phyloP scores from a whole-genome alignment of 2,329 filamentous ascomycete genomes.

The Alternaria ventricosa region DNA sequence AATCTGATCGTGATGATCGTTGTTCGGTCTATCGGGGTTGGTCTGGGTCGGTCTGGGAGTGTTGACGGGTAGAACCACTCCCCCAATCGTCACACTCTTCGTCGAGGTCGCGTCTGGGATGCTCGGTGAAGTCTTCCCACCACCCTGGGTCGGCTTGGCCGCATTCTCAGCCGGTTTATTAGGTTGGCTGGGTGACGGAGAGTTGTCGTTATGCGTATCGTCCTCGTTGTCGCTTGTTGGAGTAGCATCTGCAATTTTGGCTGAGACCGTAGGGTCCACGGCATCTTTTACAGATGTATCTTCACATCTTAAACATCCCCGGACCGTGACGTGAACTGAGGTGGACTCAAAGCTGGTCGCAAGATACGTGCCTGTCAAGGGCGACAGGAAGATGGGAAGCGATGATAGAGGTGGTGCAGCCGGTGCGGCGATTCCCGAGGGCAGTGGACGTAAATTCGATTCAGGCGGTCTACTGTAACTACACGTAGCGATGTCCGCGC shows the following conservation, averaged over 20 bases:
- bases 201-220: not conserved
- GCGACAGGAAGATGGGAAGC: slow-evolving; percentile 4
- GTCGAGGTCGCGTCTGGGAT: slow-evolving; percentile 12
- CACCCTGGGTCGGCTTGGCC: slow-evolving; percentile 5
- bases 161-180: not conserved
- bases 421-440: not conserved
- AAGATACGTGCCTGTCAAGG: slow-evolving; percentile 31
- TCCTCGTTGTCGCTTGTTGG: not conserved
- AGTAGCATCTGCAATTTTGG: not conserved
- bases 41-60: slow-evolving; percentile 21
- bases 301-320: slow-evolving; percentile 34
- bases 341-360: slow-evolving; percentile 34
- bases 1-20: not conserved
- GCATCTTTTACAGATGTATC: not conserved
- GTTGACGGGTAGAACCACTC: slow-evolving; percentile 22
- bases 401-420: not conserved
- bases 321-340: slow-evolving; percentile 34
- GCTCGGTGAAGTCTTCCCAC: slow-evolving; percentile 4
- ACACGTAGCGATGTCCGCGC: slow-evolving; percentile 41
- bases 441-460: not conserved
- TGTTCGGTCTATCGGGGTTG: slow-evolving; percentile 4
- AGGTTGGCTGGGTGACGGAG: not conserved
- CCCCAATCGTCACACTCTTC: slow-evolving; percentile 28
- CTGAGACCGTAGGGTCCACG: not conserved
- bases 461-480: slow-evolving; percentile 5